Base-by-base conservation (phyloP, 2,329 filamentous ascomycete genomes). In the Apiospora rasikravindrae region DNA sequence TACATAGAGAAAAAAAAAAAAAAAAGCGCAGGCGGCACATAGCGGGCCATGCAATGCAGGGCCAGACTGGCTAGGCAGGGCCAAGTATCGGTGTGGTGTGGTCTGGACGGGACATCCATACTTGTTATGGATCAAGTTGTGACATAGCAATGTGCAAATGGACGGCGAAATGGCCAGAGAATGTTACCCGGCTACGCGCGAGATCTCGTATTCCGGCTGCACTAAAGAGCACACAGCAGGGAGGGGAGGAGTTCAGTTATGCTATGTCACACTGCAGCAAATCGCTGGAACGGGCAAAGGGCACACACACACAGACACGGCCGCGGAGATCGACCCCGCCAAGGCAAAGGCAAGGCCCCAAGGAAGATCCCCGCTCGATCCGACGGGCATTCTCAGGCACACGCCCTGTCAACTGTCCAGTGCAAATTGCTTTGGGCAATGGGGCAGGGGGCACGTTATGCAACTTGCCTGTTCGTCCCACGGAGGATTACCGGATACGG, bases 301-400 rank as follows among this genome's bases (percentile, higher is more conserved):
- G n/a, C n/a, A n/a, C n/a, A n/a, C n/a, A n/a, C n/a, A n/a, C n/a
- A n/a, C n/a, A 64, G 29, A 40, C 57, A 37, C 19, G 11, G 57
- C 22, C 22, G 57, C 22, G 57, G 57, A 40, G 29, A 64, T 64
- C 57, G 57, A 40, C 19, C 33, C 33, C 57, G 57, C 57, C 57
- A 64, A 64, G n/a, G n/a, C n/a, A n/a, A n/a, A n/a, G n/a, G 57
- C 19, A 13, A n/a, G 5, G 8, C 57, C 51, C 33, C 57, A 40
- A 40, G 57, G 57, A 64, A 64, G 57, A 64, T 64, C 57, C 57
- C 57, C 57, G 57, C 57, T 40, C 57, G 19, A 64, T 64, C 33
- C 22, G 57, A 40, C 57, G 33, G 33, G 57, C 57, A 64, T 19
- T 64, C 29, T 40, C 57, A 64, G 57, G 57, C 57, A 64, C 57